Evolutionary conservation across 192 early-diverging fungal species (phyloP), one percentile per base, ranked within the genome.

Genomic region (Jimgerdemannia flammicorona): DNA sequence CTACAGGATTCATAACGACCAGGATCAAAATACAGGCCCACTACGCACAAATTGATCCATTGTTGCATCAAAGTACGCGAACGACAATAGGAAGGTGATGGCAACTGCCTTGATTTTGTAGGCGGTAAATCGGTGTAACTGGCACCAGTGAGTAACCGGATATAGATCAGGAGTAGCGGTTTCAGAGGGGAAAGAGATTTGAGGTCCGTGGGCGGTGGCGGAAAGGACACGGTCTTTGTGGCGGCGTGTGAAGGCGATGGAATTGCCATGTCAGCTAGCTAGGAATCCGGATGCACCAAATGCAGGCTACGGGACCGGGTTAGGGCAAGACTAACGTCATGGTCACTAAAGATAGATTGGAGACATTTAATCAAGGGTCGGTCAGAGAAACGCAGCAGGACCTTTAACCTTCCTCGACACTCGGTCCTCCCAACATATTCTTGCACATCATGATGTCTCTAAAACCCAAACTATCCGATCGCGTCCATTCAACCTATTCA

Each of bases 11-110:
- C 4, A 83, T 49, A 10, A 83, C 66, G n/a, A 78, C 69, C 67
- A 84, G 73, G 0, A 87, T 83, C 3, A 84, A 81, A 76, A 87
- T 63, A 49, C 79, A 75, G n/a, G 84, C 76, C 86, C 86, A 87
- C 70, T 85, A 83, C 29, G 84, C 84, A 54, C 84, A 41, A 83
- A 75, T 63, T 75, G 70, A 0, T 40, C 69, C 19, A 41, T 70
- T 64, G 75, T 80, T 40, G 78, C 74, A 2, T 78, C 72, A 17
- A 87, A 43, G 69, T 82, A 87, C 1, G 86, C 83, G 54, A 79
- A 81, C 4, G 85, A 44, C 69, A 77, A 79, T 40, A 85, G 70
- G 11, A 84, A 71, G 0, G 76, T 65, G 1, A 87, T 75, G 11
- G 79, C 82, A 3, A 70, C 40, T 3, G 84, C 86, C 84, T 87